phyloP scores from a whole-genome alignment of 805 yeast genomes.

The Candida namnaoensis region DNA sequence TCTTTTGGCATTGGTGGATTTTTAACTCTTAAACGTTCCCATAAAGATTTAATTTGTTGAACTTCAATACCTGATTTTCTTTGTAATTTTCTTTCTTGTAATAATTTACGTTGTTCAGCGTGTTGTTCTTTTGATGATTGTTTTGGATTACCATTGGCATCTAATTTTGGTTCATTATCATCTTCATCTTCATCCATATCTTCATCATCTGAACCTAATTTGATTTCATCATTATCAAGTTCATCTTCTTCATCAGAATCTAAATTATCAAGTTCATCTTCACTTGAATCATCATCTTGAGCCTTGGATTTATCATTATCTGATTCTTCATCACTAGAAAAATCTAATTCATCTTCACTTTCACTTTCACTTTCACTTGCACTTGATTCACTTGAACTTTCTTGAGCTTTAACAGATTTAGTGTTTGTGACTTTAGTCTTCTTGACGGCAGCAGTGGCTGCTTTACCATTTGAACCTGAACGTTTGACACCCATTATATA shows the following conservation, averaged over 20 bases:
- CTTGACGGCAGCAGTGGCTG: slow-evolving; percentile 5
- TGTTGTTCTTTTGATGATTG: slow-evolving; percentile 60
- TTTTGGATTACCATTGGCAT: slow-evolving; percentile 24
- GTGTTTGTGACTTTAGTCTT: slow-evolving; percentile 12
- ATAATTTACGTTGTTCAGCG: slow-evolving; percentile 70
- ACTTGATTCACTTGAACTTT: slow-evolving; percentile 15
- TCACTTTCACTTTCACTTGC: slow-evolving; percentile 2
- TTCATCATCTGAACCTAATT: slow-evolving; percentile 13
- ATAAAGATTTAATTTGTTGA: slow-evolving; percentile 72
- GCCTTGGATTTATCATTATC: slow-evolving; percentile 5
- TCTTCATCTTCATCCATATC: slow-evolving; percentile 21
- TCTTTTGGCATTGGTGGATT: slow-evolving; percentile 73
- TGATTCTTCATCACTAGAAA: slow-evolving; percentile 20
- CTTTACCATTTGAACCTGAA: slow-evolving; percentile 1
- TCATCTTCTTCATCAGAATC: slow-evolving; percentile 5
- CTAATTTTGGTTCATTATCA: slow-evolving; percentile 19
- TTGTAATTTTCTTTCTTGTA: slow-evolving; percentile 77
- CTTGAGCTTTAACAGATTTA: slow-evolving; percentile 21
- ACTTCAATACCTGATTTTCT: slow-evolving; percentile 85
- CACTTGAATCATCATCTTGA: slow-evolving; percentile 16
- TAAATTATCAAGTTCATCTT: slow-evolving; percentile 19
- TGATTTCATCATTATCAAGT: slow-evolving; percentile 22
- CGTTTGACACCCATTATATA: slow-evolving; percentile 15
- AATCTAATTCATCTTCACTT: slow-evolving; percentile 11
- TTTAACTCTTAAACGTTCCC: slow-evolving; percentile 89